These are phyloP conservation scores for Xylaria sp. DNA, from an alignment of 2,329 filamentous ascomycete species.

Conservation along the genomic window DNA sequence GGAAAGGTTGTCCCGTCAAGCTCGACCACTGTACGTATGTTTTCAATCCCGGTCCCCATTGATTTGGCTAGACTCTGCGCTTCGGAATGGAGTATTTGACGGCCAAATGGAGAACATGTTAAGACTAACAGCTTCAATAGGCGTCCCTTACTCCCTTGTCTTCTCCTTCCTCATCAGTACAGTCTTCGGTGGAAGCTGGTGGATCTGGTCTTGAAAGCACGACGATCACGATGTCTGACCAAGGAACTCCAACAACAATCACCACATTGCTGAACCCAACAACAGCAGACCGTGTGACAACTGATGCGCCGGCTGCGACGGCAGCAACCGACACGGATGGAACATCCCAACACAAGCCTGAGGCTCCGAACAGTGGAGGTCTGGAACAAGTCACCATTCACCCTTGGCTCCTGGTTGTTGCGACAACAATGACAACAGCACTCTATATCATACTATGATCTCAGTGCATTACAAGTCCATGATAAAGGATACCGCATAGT, in stretches of 20 bases:
- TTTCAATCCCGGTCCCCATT: constrained; percentile 27
- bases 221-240: constrained; percentile 56
- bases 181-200: constrained; percentile 50
- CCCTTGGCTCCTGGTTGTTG: constrained; percentile 22
- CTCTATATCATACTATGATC: constrained; percentile 29
- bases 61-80: constrained; percentile 40
- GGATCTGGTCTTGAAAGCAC: constrained; percentile 58
- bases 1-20: constrained; percentile 82
- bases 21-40: constrained; percentile 67
- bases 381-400: constrained; percentile 4
- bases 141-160: constrained; percentile 57
- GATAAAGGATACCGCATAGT: constrained; percentile 4
- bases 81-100: constrained; percentile 20
- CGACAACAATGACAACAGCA: constrained; percentile 18
- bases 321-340: constrained; percentile 14
- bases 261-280: constrained; percentile 53
- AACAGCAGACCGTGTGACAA: constrained; percentile 4
- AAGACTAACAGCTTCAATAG: constrained; percentile 47
- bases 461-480: constrained; percentile 4
- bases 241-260: constrained; percentile 38
- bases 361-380: constrained; percentile 34
- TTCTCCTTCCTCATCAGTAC: constrained; percentile 48
- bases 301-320: constrained; percentile 8
- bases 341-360: constrained; percentile 20
- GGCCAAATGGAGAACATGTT: constrained; percentile 18